phyloP scores from a whole-genome alignment of 2,329 filamentous ascomycete genomes.

The Fusarium duplospermum region DNA sequence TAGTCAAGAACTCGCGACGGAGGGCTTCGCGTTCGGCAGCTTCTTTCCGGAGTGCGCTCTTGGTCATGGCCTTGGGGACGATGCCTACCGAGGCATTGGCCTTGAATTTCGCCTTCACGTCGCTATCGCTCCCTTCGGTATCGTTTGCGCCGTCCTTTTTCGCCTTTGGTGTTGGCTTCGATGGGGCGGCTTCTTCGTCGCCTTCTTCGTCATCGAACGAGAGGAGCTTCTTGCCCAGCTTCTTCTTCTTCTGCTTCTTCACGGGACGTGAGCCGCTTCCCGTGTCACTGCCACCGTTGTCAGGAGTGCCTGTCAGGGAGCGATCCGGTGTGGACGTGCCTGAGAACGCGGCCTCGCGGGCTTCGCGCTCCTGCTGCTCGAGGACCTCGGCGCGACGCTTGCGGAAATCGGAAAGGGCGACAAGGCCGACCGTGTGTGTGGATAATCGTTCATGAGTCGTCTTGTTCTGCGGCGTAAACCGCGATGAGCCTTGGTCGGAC shows the following conservation, averaged over 20 bases:
- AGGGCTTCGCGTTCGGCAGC: slow-evolving; percentile 82
- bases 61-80: slow-evolving; percentile 74
- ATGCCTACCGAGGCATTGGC: slow-evolving; percentile 71
- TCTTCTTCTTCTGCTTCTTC: slow-evolving; percentile 58
- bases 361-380: slow-evolving; percentile 88
- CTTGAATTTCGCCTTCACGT: slow-evolving; percentile 61
- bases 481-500: slow-evolving; percentile 59
- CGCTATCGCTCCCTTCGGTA: slow-evolving; percentile 43
- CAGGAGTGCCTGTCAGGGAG: slow-evolving; percentile 61
- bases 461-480: slow-evolving; percentile 81
- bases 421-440: slow-evolving; percentile 88
- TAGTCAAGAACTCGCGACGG: slow-evolving; percentile 81
- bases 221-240: slow-evolving; percentile 60
- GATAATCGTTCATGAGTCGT: slow-evolving; percentile 86
- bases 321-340: slow-evolving; percentile 61
- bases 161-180: slow-evolving; percentile 44
- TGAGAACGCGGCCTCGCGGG: slow-evolving; percentile 69
- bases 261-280: slow-evolving; percentile 35
- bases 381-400: slow-evolving; percentile 95
- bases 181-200: slow-evolving; percentile 59
- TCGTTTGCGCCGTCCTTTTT: slow-evolving; percentile 52
- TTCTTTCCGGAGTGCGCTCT: slow-evolving; percentile 83
- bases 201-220: slow-evolving; percentile 79
- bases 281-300: slow-evolving; percentile 54
- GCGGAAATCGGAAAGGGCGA: slow-evolving; percentile 92